Conservation (phyloP, 306 rosid species). For the Cyamopsis tetragonoloba region DNA sequence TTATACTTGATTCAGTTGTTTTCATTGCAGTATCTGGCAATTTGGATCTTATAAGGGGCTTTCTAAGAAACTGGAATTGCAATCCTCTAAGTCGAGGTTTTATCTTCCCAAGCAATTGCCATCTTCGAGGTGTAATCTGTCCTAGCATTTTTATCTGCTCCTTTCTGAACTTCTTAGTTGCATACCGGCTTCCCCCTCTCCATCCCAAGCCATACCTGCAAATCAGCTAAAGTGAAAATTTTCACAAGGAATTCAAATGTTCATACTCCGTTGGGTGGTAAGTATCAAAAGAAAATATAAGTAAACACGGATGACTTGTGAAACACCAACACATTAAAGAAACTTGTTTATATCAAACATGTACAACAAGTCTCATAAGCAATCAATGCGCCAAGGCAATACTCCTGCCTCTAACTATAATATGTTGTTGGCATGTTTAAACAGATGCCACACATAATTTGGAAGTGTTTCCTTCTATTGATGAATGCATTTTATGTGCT, state of each 20-base stretch:
- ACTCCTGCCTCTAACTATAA: not conserved
- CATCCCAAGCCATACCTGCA: conserved; percentile 91
- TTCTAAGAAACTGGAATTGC: conserved; percentile 57
- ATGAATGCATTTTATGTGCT: not conserved
- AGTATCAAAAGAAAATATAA: not conserved
- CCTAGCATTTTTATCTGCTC: conserved; percentile 92
- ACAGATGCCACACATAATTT: not conserved
- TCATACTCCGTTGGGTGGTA: not conserved
- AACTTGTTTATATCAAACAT: not conserved
- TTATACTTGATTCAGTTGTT: conserved; percentile 41
- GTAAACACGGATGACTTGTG: not conserved
- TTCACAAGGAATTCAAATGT: not conserved
- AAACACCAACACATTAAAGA: not conserved
- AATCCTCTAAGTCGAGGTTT: conserved; percentile 54
- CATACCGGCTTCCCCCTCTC: conserved; percentile 85
- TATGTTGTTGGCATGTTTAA: not conserved
- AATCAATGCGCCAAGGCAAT: not conserved
- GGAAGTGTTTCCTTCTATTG: not conserved
- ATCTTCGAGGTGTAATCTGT: conserved; percentile 59
- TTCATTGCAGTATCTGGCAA: conserved; percentile 35
- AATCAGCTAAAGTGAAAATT: conserved; percentile 5
- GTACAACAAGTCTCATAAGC: not conserved
- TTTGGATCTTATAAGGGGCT: conserved; percentile 36
- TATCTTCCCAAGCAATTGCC: conserved; percentile 63
- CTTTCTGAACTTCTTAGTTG: conserved; percentile 61